Percentiles rank a stretch among this genome's conserved stretches.
phyloP scores from a whole-genome alignment of 2,329 filamentous ascomycete genomes.

The Chrysosphaeria jannelii region DNA sequence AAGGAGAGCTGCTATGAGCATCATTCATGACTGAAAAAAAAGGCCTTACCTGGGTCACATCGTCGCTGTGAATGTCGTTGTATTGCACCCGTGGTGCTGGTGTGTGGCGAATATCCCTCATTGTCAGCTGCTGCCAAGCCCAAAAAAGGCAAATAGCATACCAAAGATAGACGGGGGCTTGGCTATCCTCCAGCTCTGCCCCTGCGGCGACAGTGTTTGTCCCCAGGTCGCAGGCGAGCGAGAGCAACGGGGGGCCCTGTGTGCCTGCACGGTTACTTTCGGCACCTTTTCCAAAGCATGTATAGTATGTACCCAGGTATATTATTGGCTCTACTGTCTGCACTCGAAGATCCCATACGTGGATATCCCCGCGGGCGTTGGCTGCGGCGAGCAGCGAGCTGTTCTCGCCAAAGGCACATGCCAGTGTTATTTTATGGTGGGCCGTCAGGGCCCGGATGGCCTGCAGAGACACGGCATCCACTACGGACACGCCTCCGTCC shows the following conservation, averaged over 20 bases:
- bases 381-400: conserved; percentile 31
- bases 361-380: conserved; percentile 38
- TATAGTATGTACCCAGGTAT: too few species aligned
- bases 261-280: conserved; percentile 3
- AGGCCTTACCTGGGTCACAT: conserved; percentile 24
- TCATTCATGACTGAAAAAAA: neutral
- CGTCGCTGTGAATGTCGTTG: conserved; percentile 35
- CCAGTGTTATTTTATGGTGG: conserved; percentile 31
- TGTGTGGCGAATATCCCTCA: conserved; percentile 25
- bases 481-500: too few species aligned
- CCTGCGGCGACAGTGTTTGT: conserved; percentile 36
- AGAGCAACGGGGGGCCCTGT: conserved; percentile 16
- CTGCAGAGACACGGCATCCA: conserved; percentile 15
- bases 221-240: conserved; percentile 27
- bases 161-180: conserved; percentile 31
- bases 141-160: conserved; percentile 8
- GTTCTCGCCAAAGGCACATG: conserved; percentile 21
- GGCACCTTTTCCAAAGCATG: neutral
- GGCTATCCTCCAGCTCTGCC: conserved; percentile 37
- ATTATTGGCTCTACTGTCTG: too few species aligned
- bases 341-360: conserved; percentile 35
- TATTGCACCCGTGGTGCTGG: conserved; percentile 20
- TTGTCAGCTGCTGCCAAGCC: conserved; percentile 2
- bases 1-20: conserved; percentile 17
- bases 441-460: too few species aligned